Evolutionary conservation across 2,329 filamentous ascomycete species (phyloP), one percentile per base, ranked within the genome.

Genomic region (Fusarium sambucinum): DNA sequence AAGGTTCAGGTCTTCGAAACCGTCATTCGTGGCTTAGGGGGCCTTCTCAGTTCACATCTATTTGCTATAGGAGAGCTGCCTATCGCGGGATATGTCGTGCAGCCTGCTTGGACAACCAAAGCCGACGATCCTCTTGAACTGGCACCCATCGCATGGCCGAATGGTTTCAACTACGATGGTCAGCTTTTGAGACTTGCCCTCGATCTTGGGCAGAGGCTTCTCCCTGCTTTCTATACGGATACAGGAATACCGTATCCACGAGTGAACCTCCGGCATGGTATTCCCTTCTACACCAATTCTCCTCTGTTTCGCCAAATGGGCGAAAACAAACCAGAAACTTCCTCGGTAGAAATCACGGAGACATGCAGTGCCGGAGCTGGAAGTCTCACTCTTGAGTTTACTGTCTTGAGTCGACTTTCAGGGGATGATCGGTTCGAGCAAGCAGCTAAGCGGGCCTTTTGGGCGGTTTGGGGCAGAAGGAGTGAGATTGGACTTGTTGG

Each of bases 1-100:
- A 99, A 98, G 80, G 96, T 99, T 3, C 95, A 99, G 80, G 93
- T 99, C 38, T 99, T 99, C 75, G 96, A 99, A 82, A 98, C 95
- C 1, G 95, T 97, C 35, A 99, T 99, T 72, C 87, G 96, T 60
- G 96, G 95, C 17, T 87, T 97, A 45, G 96, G 96, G 16, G 96
- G 96, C 1, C 83, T 99, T 58, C 81, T 99, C 69, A 97, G 94
- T 75, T 94, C 95, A 3, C 96, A 99, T 80, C 82, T 97, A 41
- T 99, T 99, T 77, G 95, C 96, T 14, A 85, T 94, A 23, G 96
- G 94, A 33, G 94, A 97, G 59, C 81, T 99, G 57, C 96, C 96
- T 1, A 97, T 98, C 56, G 83, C 85, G 16, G 91, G 92, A 37
- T 97, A 97, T 76, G 75, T 86, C 3, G 88, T 92, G 5, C 78